phyloP scores from a whole-genome alignment of 495 filamentous ascomycete genomes.

The Penicillium turbatum region DNA sequence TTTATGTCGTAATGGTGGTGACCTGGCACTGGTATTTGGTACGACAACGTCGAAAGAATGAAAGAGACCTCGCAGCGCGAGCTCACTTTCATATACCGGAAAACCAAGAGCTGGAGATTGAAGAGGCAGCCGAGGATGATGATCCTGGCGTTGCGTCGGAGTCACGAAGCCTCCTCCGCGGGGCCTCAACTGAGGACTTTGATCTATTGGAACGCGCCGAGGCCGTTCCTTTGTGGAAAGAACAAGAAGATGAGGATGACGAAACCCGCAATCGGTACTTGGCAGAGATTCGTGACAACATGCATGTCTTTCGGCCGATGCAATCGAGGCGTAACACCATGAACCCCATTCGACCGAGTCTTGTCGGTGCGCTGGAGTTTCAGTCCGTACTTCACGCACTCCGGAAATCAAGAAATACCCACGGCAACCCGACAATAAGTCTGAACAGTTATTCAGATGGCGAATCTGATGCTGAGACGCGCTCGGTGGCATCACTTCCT shows the following conservation, averaged over 20 bases:
- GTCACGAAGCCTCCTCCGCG: slow-evolving; percentile 48
- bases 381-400: slow-evolving; percentile 79
- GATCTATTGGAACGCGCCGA: slow-evolving; percentile 63
- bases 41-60: slow-evolving; percentile 52
- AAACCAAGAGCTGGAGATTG: slow-evolving; percentile 65
- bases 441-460: slow-evolving; percentile 70
- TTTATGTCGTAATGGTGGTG: slow-evolving; percentile 87
- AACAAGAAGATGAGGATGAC: slow-evolving; percentile 60
- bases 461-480: slow-evolving; percentile 44
- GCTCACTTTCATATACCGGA: slow-evolving; percentile 65
- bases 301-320: slow-evolving; percentile 73
- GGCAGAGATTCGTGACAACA: slow-evolving; percentile 84
- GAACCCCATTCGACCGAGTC: slow-evolving; percentile 81
- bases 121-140: slow-evolving; percentile 67
- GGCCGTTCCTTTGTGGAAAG: slow-evolving; percentile 38
- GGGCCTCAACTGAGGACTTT: slow-evolving; percentile 63
- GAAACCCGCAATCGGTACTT: slow-evolving; percentile 66
- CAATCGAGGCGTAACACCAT: slow-evolving; percentile 68
- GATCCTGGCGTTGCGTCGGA: slow-evolving; percentile 55
- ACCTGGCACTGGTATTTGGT: slow-evolving; percentile 85
- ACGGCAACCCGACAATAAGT: slow-evolving; percentile 60
- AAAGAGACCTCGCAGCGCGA: slow-evolving; percentile 65
- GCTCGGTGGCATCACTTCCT: slow-evolving; percentile 47
- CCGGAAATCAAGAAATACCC: slow-evolving; percentile 68
- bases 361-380: slow-evolving; percentile 93